Evolutionary conservation across 192 early-diverging fungal species (phyloP), one percentile per base, ranked within the genome.

Genomic region (Haplosporangium gracile): DNA sequence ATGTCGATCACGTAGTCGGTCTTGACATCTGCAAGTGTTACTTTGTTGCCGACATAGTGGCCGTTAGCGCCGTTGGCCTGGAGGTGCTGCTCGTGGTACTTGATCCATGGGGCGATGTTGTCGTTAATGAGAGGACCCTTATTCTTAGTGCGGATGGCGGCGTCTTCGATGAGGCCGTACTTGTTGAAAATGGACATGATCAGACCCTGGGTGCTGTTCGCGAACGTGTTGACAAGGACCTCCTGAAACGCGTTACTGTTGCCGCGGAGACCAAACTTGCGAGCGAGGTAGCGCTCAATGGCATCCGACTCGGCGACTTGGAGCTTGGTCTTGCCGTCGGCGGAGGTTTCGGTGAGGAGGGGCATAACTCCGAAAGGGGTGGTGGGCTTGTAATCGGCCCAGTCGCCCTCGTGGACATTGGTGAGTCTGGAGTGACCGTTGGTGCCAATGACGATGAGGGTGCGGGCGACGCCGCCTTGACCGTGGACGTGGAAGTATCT

Each of bases 281-380:
- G 51, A 26, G 88, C 78, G 1, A 93, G 84, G 55, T 91, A 92
- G 15, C 90, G 83, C 47, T 90, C 90, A 53, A 93, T 93, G 0
- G 89, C 88, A 4, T 73, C 63, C 0, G 89, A 75, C 22, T 93
- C 90, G 42, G 88, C 78, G 0, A 93, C 73, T 4, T 82, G 42
- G 71, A 90, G 82, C 29, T 78, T 71, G 4, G 18, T 57, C 2
- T 57, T 42, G 55, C 85, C 77, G 20, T 88, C 76, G 7, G 73
- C 57, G 26, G 73, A 74, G 36, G 70, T 88, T 68, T 92, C 90
- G 11, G 88, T 80, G n/a, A 93, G 82, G 4, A 90, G 87, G 16
- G 91, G 92, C 9, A 93, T 69, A 73, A 90, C 87, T 11, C 91
- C 92, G 24, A 89, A 78, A 22, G 91, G 91, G 43, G 89, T 76